Evolutionary conservation across 177 flowering plant genomes (phyloP).

Genomic region (Vitis hybrid): DNA sequence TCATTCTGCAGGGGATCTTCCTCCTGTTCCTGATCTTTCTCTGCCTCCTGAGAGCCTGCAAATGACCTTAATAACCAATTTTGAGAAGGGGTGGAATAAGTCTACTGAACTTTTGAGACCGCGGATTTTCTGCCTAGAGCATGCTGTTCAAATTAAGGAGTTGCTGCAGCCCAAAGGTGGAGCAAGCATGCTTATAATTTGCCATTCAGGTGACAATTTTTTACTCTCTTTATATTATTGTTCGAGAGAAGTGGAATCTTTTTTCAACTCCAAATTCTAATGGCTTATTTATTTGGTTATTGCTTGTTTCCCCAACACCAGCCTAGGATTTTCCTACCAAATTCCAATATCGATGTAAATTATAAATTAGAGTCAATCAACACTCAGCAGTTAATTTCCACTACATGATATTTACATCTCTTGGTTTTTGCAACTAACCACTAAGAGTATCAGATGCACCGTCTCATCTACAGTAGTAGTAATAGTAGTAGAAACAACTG

Average conservation of each 20-base stretch:
- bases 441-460: not conserved
- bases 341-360: no score
- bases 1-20: conserved; percentile 18
- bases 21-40: conserved; percentile 18
- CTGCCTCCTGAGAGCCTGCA: conserved; percentile 14
- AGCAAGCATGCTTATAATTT: conserved; percentile 74
- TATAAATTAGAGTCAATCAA: no score
- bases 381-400: no score
- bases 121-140: conserved; percentile 93
- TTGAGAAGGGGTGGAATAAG: conserved; percentile 40
- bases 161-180: conserved; percentile 78
- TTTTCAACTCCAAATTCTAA: not conserved
- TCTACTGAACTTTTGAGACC: conserved; percentile 61
- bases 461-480: not conserved
- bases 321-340: no score
- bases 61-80: conserved; percentile 17
- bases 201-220: conserved; percentile 81
- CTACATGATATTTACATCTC: not conserved
- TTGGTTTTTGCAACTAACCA: not conserved
- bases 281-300: no score
- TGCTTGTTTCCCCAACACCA: no score
- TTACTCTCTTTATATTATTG: not conserved
- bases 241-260: not conserved
- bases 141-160: conserved; percentile 69
- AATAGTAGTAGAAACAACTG: no score